Evolutionary conservation across 106 monocot genomes (phyloP), one percentile per base, ranked within the genome.

Genomic region (Xerophyta viscosa): DNA sequence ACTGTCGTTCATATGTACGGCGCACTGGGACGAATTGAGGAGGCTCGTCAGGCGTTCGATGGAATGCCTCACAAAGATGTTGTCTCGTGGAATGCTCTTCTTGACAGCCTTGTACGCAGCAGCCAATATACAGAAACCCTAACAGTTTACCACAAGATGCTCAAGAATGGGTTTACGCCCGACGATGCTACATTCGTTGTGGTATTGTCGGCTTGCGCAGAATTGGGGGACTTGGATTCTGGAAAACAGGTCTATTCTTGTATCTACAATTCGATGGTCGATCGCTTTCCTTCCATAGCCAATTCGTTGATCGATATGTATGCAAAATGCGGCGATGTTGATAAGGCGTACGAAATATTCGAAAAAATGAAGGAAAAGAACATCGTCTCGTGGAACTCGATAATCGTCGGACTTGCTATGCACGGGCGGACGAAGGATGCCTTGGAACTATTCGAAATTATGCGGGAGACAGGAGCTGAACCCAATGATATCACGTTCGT

Each of bases 281-380:
- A 64, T 8, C 19, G 41, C 4, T 26, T 54, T 41, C 0, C 70
- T 24, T 52, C 67, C 0, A 61, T 78, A 9, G 61, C 67, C 6
- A 75, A 84, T 66, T 71, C 75, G 0, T 25, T 85, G 42, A 71
- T 84, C 20, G 84, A 78, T 50, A 85, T 85, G 84, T 79, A 85
- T 14, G 67, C 75, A 6, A 85, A 85, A 42, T 85, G 84, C 20
- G 84, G 84, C 2, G 71, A 58, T 6, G 60, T 84, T 26, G 64
- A 75, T 27, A 37, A 10, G 17, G 77, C 77, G 0, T 2, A 55
- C 13, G 28, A 31, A 12, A 41, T 84, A 1, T 84, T 84, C 31
- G 56, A 71, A n/a, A 41, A 24, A 1, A 78, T 78, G 78, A 63
- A 62, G 12, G 63, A 64, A 39, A 78, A 60, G 50, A 75, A 78